These are phyloP conservation scores for Schizochytrium sp. DNA, from an alignment of 108 stramenopile genomes.

Conservation along the genomic window DNA sequence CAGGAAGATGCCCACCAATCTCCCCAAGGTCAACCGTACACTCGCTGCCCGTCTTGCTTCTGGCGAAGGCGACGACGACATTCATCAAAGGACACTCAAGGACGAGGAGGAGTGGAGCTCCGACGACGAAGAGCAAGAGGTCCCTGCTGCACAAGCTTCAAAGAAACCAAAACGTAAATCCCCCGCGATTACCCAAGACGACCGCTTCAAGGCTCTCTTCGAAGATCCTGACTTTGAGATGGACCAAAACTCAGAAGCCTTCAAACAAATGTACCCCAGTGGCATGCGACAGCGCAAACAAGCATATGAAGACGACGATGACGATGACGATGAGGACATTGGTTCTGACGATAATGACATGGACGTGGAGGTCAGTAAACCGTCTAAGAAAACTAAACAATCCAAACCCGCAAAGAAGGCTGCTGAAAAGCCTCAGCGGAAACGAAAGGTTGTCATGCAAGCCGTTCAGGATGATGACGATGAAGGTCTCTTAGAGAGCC, in stretches of 20 bases:
- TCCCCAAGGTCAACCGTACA: conserved; percentile 82
- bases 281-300: conserved; percentile 80
- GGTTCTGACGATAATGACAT: conserved; percentile 66
- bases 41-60: conserved; percentile 85
- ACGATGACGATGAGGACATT: conserved; percentile 76
- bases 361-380: conserved; percentile 48
- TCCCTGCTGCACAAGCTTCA: conserved; percentile 78
- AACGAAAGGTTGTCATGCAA: conserved; percentile 30
- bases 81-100: neutral
- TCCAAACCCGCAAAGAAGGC: neutral
- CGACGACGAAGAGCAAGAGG: conserved; percentile 73
- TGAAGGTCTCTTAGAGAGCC: neutral
- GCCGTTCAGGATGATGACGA: conserved; percentile 7
- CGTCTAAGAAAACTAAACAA: neutral
- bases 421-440: neutral
- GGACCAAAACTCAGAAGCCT: conserved; percentile 92
- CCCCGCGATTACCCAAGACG: conserved; percentile 82
- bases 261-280: conserved; percentile 92
- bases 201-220: conserved; percentile 93
- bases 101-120: neutral
- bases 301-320: conserved; percentile 78
- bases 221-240: conserved; percentile 92
- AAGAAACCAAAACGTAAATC: conserved; percentile 78
- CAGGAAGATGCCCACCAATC: neutral
- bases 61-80: conserved; percentile 60